phyloP scores from a whole-genome alignment of 2,329 filamentous ascomycete genomes.

The Fusarium sp. region DNA sequence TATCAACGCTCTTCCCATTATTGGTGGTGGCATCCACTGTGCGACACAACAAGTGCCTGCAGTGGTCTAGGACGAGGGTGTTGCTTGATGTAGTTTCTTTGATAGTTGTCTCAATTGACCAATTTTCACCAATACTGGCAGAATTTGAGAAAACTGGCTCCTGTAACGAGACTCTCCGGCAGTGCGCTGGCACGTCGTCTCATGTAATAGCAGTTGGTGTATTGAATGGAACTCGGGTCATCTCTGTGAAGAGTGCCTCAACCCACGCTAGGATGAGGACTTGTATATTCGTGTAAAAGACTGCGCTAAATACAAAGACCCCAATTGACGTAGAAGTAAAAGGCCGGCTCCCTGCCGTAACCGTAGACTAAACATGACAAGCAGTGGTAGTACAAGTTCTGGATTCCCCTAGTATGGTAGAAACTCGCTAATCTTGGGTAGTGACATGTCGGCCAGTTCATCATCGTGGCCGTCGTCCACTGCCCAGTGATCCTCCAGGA shows the following conservation, averaged over 20 bases:
- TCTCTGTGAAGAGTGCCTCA: background rate
- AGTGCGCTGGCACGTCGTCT: background rate
- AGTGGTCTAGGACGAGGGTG: background rate
- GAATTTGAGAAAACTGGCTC: background rate
- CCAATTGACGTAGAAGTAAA: background rate
- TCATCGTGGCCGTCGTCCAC: slow-evolving; percentile 20
- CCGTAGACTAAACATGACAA: background rate
- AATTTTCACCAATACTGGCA: background rate
- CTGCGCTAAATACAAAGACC: background rate
- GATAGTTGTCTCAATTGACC: background rate
- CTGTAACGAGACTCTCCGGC: background rate
- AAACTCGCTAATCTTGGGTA: slow-evolving; percentile 22
- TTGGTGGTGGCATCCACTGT: slow-evolving; percentile 17
- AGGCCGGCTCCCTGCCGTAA: background rate
- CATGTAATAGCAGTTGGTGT: background rate
- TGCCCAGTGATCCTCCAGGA: slow-evolving; percentile 24
- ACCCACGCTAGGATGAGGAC: background rate
- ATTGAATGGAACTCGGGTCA: background rate
- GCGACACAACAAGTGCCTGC: slow-evolving; percentile 16
- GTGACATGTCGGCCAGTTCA: slow-evolving; percentile 15
- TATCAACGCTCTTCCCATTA: slow-evolving; percentile 1
- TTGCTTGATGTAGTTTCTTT: background rate
- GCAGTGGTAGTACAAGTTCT: background rate
- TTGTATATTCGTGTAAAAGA: background rate
- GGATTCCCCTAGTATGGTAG: slow-evolving; percentile 13